Conservation (phyloP, 2,329 filamentous ascomycete genomes). For the Pseudogymnoascus sp. region DNA sequence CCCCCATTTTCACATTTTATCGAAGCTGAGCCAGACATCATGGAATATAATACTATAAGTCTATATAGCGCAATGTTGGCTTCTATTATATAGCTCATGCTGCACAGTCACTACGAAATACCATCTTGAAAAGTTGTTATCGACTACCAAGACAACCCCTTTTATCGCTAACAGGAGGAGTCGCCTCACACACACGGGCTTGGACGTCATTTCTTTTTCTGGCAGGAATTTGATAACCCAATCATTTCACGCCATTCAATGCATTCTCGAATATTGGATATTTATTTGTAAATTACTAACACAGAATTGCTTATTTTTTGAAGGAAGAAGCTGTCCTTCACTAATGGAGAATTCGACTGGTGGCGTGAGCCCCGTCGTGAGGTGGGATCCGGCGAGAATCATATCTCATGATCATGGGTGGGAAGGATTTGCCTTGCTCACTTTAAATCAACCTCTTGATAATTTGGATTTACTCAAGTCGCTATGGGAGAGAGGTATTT, state of each 20-base stretch:
- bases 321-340: background rate
- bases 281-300: background rate
- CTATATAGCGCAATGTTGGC: background rate
- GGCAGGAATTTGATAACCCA: background rate
- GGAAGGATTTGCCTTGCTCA: constrained; percentile 8
- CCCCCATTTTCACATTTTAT: background rate
- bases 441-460: constrained; percentile 11
- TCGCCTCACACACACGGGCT: background rate
- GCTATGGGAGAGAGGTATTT: constrained; percentile 12
- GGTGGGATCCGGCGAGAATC: constrained; percentile 1
- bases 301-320: background rate
- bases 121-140: background rate
- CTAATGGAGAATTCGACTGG: background rate
- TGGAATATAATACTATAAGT: background rate
- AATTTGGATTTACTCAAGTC: constrained; percentile 8
- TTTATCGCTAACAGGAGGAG: background rate
- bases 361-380: background rate
- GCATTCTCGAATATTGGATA: background rate
- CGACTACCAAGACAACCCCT: background rate
- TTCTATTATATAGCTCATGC: background rate
- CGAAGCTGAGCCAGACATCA: background rate
- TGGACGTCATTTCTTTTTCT: constrained; percentile 7
- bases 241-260: background rate
- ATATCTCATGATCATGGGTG: background rate
- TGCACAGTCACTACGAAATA: background rate